Percentiles rank a stretch among this genome's conserved stretches.
These are phyloP conservation scores for Grosmannia serpens DNA, from an alignment of 2,329 filamentous ascomycete species.

Conservation along the genomic window DNA sequence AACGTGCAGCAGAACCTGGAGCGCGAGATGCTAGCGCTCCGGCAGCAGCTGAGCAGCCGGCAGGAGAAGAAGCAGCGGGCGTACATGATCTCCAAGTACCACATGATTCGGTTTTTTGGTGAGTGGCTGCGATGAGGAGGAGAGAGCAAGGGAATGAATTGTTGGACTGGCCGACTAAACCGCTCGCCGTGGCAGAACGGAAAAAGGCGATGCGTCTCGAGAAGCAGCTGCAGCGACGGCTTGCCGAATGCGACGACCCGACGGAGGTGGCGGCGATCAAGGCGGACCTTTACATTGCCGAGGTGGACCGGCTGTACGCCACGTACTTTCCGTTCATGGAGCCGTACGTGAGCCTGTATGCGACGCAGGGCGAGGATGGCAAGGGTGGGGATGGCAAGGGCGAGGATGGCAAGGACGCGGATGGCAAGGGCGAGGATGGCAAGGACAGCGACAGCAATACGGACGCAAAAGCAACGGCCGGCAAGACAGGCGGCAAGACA, in stretches of 20 bases:
- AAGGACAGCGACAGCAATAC: constrained; percentile 18
- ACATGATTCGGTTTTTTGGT: constrained; percentile 81
- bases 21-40: constrained; percentile 56
- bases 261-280: constrained; percentile 41
- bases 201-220: constrained; percentile 59
- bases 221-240: constrained; percentile 51
- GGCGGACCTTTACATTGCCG: constrained; percentile 50
- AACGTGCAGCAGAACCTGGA: constrained; percentile 58
- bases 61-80: constrained; percentile 49
- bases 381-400: constrained; percentile 14
- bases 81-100: constrained; percentile 67
- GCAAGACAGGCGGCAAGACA: background rate
- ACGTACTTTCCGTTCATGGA: constrained; percentile 60
- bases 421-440: constrained; percentile 21
- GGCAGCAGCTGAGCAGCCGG: constrained; percentile 49
- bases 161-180: background rate
- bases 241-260: constrained; percentile 37
- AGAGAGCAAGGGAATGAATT: background rate
- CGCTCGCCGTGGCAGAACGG: constrained; percentile 38
- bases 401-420: constrained; percentile 11
- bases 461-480: background rate
- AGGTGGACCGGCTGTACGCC: constrained; percentile 68
- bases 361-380: constrained; percentile 21
- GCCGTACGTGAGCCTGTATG: constrained; percentile 56
- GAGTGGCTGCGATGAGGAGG: constrained; percentile 16